Base-by-base conservation (phyloP, 2,329 filamentous ascomycete genomes). In the Metarhizium anisopliae region DNA sequence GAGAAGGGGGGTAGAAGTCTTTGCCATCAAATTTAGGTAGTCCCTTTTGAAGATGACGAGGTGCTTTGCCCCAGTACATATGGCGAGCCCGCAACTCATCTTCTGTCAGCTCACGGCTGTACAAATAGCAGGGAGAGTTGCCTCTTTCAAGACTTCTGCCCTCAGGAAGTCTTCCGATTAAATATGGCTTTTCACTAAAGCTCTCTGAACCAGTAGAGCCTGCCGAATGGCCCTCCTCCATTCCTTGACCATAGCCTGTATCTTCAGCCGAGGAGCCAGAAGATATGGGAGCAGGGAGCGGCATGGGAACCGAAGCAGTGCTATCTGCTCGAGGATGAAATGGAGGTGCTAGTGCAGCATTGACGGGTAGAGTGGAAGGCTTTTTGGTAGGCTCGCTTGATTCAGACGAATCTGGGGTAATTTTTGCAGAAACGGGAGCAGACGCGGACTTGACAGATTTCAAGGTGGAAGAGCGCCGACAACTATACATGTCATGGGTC, bases 11-110 rank as follows among this genome's bases (percentile, higher is more conserved):
- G 59, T 84, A 85, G 61, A 85, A 85, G 64, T 85, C 76, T 64
- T 82, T 84, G 29, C 83, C 82, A 60, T 86, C 82, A 61, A 83
- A 86, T 65, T 82, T 85, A 38, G 83, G 82, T 45, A 85, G 69
- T 2, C 81, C 79, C 38, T 71, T 74, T 51, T 77, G 72, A 13
- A 74, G 72, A 59, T 77, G 74, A 35, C 69, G 73, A 47, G 81
- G 76, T 16, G 78, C 76, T 47, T 79, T 77, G 10, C 79, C 81
- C 80, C 82, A 86, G 64, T 83, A 85, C 59, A 84, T 68, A 59
- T 79, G 76, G 49, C 82, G 78, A 59, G 83, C 80, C 54, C 78
- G 77, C 50, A 78, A 68, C 63, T 86, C 83, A 52, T 82, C 81
- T 2, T 78, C 73, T 0, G 77, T 85, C 36, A 86, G 68, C n/a